Conservation (phyloP, 2,329 filamentous ascomycete species). For the Diplodia mutila region DNA sequence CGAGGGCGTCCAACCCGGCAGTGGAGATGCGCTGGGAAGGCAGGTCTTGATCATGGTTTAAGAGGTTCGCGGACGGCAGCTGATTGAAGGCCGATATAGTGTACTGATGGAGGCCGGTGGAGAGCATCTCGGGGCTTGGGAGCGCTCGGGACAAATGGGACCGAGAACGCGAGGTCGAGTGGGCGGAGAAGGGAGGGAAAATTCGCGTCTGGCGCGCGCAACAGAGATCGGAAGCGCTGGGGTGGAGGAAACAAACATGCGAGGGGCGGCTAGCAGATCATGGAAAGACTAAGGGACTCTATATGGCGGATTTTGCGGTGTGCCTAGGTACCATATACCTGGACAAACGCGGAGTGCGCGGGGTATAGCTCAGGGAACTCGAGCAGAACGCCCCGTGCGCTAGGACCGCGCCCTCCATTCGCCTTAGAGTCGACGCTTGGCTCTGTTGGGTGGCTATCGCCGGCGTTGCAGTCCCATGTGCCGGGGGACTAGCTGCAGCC, state of each 20-base stretch:
- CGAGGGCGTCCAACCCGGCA: constrained; percentile 66
- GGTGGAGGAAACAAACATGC: constrained; percentile 19
- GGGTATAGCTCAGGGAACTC: constrained; percentile 39
- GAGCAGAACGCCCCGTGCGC: constrained; percentile 25
- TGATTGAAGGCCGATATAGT: constrained; percentile 39
- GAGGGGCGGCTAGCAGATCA: constrained; percentile 6
- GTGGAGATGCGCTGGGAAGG: constrained; percentile 46
- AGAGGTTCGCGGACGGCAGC: constrained; percentile 57
- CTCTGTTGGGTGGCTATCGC: constrained; percentile 24
- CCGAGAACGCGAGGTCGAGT: constrained; percentile 19
- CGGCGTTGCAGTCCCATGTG: constrained; percentile 24
- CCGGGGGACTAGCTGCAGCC: constrained; percentile 23
- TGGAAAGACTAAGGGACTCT: constrained; percentile 2
- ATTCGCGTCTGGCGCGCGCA: constrained; percentile 21
- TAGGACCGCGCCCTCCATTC: constrained; percentile 17
- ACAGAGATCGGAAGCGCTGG: constrained; percentile 3
- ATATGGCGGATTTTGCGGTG: constrained; percentile 32
- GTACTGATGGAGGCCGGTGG: constrained; percentile 45
- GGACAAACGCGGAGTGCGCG: constrained; percentile 37
- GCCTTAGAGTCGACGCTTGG: constrained; percentile 26
- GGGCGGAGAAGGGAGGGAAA: constrained; percentile 16
- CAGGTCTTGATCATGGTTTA: constrained; percentile 59
- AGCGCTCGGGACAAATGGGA: constrained; percentile 13
- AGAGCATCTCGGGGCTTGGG: constrained; percentile 38
- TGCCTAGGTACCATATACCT: constrained; percentile 44